A percentile compares a stretch with the other conserved stretches of the same genome.
These are phyloP conservation scores for Globisporangium orthogonon DNA, from an alignment of 352 stramenopile genomes.

Conservation along the genomic window DNA sequence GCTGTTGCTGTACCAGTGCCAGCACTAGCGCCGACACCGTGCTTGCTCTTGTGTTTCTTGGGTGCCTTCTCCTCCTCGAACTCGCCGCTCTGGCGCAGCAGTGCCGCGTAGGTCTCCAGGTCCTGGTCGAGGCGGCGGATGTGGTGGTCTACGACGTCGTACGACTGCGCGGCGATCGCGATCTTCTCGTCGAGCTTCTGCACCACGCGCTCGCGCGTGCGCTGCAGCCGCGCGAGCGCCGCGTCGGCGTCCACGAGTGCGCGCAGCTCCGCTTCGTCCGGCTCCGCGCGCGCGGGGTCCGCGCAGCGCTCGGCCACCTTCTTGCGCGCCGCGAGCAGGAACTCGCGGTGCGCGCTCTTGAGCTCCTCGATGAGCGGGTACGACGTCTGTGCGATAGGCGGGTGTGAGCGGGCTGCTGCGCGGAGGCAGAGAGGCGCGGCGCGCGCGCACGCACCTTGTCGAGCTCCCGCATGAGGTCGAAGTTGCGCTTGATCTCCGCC, in stretches of 20 bases:
- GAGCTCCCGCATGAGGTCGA: constrained; percentile 85
- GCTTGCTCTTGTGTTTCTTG: constrained; percentile 47
- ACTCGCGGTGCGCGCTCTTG: constrained; percentile 51
- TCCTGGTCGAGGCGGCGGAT: constrained; percentile 77
- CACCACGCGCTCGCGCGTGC: constrained; percentile 64
- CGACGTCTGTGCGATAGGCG: constrained; percentile 36
- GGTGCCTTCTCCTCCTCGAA: constrained; percentile 66
- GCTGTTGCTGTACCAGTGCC: no score
- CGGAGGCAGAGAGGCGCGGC: background rate
- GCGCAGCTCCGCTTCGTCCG: constrained; percentile 56
- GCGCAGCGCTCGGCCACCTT: constrained; percentile 58
- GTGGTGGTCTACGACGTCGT: constrained; percentile 85
- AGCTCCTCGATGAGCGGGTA: constrained; percentile 77
- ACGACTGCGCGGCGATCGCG: constrained; percentile 79
- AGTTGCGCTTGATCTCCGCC: constrained; percentile 88
- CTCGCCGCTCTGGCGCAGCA: constrained; percentile 73
- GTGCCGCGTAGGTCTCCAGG: constrained; percentile 58
- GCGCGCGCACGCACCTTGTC: constrained; percentile 58
- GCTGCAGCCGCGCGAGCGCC: constrained; percentile 29
- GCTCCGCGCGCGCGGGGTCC: constrained; percentile 36
- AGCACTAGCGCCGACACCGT: background rate
- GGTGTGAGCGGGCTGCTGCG: background rate
- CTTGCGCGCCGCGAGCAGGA: constrained; percentile 49
- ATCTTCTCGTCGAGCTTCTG: constrained; percentile 88
- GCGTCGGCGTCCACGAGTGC: constrained; percentile 58